These are phyloP conservation scores for Scheffersomyces lignicola DNA, from an alignment of 1,139 yeast species.

Conservation along the genomic window DNA sequence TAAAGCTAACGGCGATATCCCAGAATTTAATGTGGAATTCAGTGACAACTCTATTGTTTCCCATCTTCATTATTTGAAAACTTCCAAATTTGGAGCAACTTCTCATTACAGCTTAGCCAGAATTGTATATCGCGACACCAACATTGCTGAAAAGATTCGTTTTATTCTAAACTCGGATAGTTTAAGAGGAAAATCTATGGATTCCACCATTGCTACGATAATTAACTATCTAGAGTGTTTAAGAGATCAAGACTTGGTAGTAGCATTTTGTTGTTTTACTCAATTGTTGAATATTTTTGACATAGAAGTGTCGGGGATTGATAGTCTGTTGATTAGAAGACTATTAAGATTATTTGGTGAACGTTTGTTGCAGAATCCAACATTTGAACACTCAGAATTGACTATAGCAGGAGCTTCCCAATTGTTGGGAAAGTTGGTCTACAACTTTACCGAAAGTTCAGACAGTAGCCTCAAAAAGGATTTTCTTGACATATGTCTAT, in stretches of 20 bases:
- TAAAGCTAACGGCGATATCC: too few relatives aligned
- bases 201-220: background rate
- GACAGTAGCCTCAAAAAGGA: slow-evolving; percentile 27
- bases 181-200: background rate
- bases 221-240: slow-evolving; percentile 1
- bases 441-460: slow-evolving; percentile 8
- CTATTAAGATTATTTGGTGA: slow-evolving; percentile 33
- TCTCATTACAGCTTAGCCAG: background rate
- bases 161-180: background rate
- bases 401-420: slow-evolving; percentile 27
- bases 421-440: slow-evolving; percentile 19
- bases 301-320: background rate
- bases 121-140: background rate
- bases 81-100: background rate
- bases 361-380: slow-evolving; percentile 22
- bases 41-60: background rate
- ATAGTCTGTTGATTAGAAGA: slow-evolving; percentile 9
- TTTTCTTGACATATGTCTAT: slow-evolving; percentile 33
- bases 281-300: background rate
- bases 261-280: background rate
- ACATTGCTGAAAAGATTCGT: background rate
- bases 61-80: background rate
- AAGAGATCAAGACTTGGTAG: slow-evolving; percentile 2
- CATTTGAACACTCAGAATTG: slow-evolving; percentile 37
- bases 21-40: too few relatives aligned